Conservation (phyloP, 257 asterid genomes). For the Solanum clarkiae region DNA sequence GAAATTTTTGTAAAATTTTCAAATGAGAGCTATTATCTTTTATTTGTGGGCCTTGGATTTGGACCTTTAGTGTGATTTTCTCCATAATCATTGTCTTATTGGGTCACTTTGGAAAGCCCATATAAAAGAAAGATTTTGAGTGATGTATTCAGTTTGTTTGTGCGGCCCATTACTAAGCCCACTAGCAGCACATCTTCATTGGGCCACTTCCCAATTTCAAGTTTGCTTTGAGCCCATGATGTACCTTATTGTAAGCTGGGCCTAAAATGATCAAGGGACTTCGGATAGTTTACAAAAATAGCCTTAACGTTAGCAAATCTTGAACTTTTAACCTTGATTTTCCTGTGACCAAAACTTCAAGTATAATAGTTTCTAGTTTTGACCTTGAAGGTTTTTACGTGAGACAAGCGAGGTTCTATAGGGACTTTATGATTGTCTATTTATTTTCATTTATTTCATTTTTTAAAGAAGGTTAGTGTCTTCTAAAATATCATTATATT, state of each 20-base stretch:
- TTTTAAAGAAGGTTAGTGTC: background rate
- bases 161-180: background rate
- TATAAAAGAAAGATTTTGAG: too few relatives aligned
- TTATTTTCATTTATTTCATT: background rate
- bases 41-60: too few relatives aligned
- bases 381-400: background rate
- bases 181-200: background rate
- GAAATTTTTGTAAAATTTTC: too few relatives aligned
- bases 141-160: too few relatives aligned
- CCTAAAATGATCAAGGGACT: background rate
- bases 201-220: background rate
- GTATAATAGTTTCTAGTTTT: background rate
- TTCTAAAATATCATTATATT: fast-evolving
- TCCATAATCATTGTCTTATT: too few relatives aligned
- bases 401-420: background rate
- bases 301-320: background rate
- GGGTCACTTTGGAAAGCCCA: too few relatives aligned
- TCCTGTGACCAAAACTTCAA: background rate
- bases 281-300: background rate
- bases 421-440: background rate
- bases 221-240: background rate
- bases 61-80: too few relatives aligned
- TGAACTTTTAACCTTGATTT: background rate
- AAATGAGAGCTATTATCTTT: too few relatives aligned
- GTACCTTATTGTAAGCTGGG: background rate